phyloP scores from a whole-genome alignment of 2,329 filamentous ascomycete genomes.

The Sarocladium brachiariae region DNA sequence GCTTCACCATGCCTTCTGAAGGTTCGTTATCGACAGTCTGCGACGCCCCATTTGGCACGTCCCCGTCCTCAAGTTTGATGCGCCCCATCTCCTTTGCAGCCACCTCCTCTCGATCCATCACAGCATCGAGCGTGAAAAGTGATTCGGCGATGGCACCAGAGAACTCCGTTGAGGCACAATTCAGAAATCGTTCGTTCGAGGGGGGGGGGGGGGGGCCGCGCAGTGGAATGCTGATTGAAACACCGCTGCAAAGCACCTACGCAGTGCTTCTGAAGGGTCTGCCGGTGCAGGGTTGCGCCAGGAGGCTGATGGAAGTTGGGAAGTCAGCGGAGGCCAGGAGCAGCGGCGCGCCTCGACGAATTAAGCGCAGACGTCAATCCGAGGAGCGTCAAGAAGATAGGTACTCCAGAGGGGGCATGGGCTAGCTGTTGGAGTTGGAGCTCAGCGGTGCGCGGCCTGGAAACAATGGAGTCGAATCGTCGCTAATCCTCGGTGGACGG shows the following conservation, averaged over 20 bases:
- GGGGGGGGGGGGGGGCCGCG: no score
- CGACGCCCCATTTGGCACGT: conserved; percentile 27
- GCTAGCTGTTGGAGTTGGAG: not conserved
- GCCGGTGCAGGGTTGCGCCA: not conserved
- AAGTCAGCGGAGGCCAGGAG: not conserved
- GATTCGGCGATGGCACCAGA: not conserved
- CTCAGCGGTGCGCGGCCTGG: not conserved
- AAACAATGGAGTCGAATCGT: not conserved
- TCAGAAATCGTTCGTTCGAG: not conserved
- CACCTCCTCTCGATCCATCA: conserved; percentile 36
- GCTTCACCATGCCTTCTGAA: conserved; percentile 20
- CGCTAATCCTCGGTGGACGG: not conserved
- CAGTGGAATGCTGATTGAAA: not conserved
- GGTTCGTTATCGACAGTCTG: conserved; percentile 30
- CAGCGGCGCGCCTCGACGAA: not conserved
- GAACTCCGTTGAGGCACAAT: not conserved
- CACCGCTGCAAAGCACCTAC: not conserved
- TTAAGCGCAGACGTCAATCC: not conserved
- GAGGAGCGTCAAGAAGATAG: not conserved
- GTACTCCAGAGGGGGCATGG: not conserved
- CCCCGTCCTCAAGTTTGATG: conserved; percentile 36
- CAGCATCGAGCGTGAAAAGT: conserved; percentile 12
- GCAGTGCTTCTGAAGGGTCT: not conserved
- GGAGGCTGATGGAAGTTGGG: not conserved
- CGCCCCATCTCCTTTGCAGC: conserved; percentile 35